Evolutionary conservation across 768 basidiomycete genomes (phyloP).

Genomic region (Pleurotus cornucopiae): DNA sequence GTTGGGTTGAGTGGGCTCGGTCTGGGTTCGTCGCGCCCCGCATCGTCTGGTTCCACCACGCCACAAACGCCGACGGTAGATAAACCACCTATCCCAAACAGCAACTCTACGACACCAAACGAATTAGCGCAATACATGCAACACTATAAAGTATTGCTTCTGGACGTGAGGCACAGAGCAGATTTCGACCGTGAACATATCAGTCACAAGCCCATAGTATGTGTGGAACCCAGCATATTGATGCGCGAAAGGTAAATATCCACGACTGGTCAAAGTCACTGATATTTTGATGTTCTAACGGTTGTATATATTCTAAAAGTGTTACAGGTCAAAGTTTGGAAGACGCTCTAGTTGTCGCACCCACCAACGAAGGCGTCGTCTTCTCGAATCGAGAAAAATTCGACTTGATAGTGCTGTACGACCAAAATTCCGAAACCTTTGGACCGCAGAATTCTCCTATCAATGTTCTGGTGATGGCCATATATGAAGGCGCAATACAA

Average conservation of each 20-base stretch:
- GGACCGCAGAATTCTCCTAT: conserved; percentile 47
- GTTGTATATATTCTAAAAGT: conserved; percentile 30
- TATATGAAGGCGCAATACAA: conserved; percentile 70
- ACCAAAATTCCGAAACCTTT: conserved; percentile 54
- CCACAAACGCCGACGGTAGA: conserved; percentile 38
- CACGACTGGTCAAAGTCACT: background rate
- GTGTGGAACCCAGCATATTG: conserved; percentile 81
- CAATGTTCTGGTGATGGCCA: conserved; percentile 58
- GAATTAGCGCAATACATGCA: conserved; percentile 56
- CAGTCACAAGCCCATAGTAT: conserved; percentile 62
- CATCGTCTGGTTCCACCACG: conserved; percentile 19
- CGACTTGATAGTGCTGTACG: conserved; percentile 86
- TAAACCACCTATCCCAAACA: conserved; percentile 45
- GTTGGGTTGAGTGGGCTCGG: background rate
- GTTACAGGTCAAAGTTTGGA: conserved; percentile 67
- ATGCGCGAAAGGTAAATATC: conserved; percentile 60
- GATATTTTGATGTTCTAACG: too few species aligned
- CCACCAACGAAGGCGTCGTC: conserved; percentile 63
- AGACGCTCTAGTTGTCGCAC: conserved; percentile 66
- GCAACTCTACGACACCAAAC: conserved; percentile 56
- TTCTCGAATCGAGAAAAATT: conserved; percentile 86
- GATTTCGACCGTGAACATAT: conserved; percentile 78
- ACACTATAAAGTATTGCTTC: conserved; percentile 55
- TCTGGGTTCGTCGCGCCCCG: background rate
- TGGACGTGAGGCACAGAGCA: conserved; percentile 79